phyloP scores from a whole-genome alignment of 2,329 filamentous ascomycete species.

The Verticillium klebahnii region DNA sequence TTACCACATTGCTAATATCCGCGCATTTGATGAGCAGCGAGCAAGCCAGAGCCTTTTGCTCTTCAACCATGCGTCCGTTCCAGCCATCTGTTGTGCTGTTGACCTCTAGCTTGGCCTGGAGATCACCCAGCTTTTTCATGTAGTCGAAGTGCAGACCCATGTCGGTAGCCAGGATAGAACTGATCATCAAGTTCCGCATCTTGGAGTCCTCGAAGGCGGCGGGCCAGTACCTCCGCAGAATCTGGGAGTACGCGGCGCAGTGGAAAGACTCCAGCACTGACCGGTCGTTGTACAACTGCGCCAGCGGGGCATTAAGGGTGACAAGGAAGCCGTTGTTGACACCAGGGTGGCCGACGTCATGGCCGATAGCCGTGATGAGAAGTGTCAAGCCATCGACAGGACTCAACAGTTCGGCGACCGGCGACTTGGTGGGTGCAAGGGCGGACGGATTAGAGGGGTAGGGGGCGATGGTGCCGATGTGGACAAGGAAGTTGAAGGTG shows the following conservation, averaged over 20 bases:
- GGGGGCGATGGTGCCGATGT: constrained; percentile 68
- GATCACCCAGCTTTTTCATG: constrained; percentile 79
- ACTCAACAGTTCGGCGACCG: constrained; percentile 70
- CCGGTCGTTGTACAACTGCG: constrained; percentile 93
- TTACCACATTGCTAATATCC: constrained; percentile 95
- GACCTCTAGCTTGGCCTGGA: constrained; percentile 72
- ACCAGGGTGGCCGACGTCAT: constrained; percentile 94
- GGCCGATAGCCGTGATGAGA: constrained; percentile 91
- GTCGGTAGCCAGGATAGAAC: constrained; percentile 93
- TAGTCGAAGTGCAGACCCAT: constrained; percentile 98
- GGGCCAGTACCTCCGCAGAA: constrained; percentile 89
- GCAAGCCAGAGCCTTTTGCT: constrained; percentile 77
- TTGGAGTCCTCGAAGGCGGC: constrained; percentile 70
- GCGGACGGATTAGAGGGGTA: constrained; percentile 42
- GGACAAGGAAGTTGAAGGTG: constrained; percentile 82
- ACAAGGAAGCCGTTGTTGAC: constrained; percentile 97
- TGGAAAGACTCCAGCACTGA: constrained; percentile 97
- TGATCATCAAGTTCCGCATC: constrained; percentile 90
- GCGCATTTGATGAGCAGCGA: constrained; percentile 95
- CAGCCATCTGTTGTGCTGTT: constrained; percentile 66
- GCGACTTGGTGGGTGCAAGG: constrained; percentile 42
- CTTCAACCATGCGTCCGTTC: constrained; percentile 70
- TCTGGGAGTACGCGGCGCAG: constrained; percentile 94
- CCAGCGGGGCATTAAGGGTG: constrained; percentile 84
- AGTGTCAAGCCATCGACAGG: constrained; percentile 87